Evolutionary conservation across 768 basidiomycete genomes (phyloP), one percentile per base, ranked within the genome.

Genomic region (Xanthoconium stramineum): DNA sequence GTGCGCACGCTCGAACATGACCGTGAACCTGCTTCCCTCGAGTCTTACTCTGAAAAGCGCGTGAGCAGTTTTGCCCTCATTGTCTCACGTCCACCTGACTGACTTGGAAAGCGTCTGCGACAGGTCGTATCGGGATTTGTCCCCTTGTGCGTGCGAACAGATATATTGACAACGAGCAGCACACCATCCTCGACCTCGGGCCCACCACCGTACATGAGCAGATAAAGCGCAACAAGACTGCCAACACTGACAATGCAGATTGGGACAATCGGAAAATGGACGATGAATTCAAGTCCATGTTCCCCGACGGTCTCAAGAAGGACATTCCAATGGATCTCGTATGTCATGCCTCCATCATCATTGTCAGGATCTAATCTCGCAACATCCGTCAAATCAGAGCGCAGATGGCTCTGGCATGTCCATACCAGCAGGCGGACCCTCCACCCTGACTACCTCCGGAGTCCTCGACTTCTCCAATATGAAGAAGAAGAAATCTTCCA

Each of bases 391-490:
- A 37, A 32, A 50, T 52, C 61, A 88, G 86, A 83, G 77, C 15
- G 78, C 73, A 19, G 88, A 90, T 24, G 83, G 73, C 55, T 84
- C 88, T 17, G 86, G 84, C 28, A 76, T 84, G 29, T 83, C 86
- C 0, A 86, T 87, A 14, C 84, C 87, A 17, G 73, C 72, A 3
- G 61, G 63, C 28, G 57, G 56, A 14, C 20, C 65, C 15, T 33
- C 82, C 6, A 89, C 65, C 46, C 64, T 61, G 13, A 57, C 79
- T 53, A 78, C 78, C 6, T 77, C 82, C 12, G 92, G 89, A 59
- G 94, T 94, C 64, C 80, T 95, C 56, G 91, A 94, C 75, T 98
- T 98, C 71, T 92, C 90, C 9, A 95, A 98, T 69, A 80, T 98
- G 72, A 97, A 98, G 80, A 95, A 95, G 79, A 95, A 94, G 76